These are phyloP conservation scores for Auricularia heimuer DNA, from an alignment of 768 basidiomycete species.

Conservation along the genomic window DNA sequence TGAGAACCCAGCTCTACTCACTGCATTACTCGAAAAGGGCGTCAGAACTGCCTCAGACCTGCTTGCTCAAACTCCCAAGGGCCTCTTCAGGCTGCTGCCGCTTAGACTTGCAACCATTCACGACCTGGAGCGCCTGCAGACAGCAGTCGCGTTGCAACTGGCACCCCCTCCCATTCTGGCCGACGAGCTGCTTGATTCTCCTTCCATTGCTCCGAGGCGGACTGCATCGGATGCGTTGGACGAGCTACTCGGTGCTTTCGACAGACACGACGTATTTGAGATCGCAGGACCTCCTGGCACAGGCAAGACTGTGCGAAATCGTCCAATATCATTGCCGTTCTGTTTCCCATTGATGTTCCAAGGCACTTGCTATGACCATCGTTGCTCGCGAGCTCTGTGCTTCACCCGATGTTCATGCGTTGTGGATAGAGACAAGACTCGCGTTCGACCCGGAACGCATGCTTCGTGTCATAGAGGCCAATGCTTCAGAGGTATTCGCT, in stretches of 20 bases:
- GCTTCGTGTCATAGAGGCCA: background rate
- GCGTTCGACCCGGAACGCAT: background rate
- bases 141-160: background rate
- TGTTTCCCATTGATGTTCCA: no score
- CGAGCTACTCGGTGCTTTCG: background rate
- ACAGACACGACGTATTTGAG: background rate
- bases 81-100: background rate
- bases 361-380: constrained; percentile 1
- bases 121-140: background rate
- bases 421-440: background rate
- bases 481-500: background rate
- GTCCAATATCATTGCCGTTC: background rate
- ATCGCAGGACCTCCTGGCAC: background rate
- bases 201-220: background rate
- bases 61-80: background rate
- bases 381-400: background rate
- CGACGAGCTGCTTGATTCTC: background rate
- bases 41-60: background rate
- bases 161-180: background rate
- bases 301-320: background rate
- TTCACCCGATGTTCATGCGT: background rate
- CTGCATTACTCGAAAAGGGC: background rate
- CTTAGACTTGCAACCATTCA: background rate
- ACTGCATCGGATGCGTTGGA: background rate
- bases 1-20: background rate